Evolutionary conservation across 2,329 filamentous ascomycete species (phyloP), one percentile per base, ranked within the genome.

Genomic region (Penicillium concentricum): DNA sequence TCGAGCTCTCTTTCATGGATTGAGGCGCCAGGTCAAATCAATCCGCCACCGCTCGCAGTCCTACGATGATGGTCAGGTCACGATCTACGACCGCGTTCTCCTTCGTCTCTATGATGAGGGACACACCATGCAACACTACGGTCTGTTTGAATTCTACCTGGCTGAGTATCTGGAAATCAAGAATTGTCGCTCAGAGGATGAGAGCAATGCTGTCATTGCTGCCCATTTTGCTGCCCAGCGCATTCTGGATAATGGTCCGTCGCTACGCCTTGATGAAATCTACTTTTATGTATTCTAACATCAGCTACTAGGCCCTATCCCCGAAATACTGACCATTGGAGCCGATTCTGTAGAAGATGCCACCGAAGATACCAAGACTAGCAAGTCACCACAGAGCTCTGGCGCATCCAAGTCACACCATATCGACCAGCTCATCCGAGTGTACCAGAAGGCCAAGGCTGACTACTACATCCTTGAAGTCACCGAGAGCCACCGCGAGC

Each of bases 31-130:
- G 54, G 54, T 74, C 16, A 60, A 63, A 10, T 60, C 76, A 26
- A 65, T 77, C 57, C 69, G 67, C 42, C 65, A 66, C 26, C 76
- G 76, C 45, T 72, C 73, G 2, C 67, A 70, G 51, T 61, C 63
- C 4, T 62, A 34, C 20, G 65, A 72, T 32, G 70, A 75, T 41
- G 68, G 66, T 7, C 68, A 77, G 51, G 59, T 77, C 55, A 78
- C 72, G 1, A 60, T 77, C 58, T 78, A 72, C 32, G 76, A 79
- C 61, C 72, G 68, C 53, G 69, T 71, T n/a, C 58, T 79, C 18
- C 50, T 78, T 41, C 55, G 63, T 9, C 62, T 78, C 32, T 74
- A 70, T 13, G 58, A 65, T 2, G 65, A 73, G 32, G 74, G 72
- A 34, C 64, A 67, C 7, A 61, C 69, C 9, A 56, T 72, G 24